Evolutionary conservation across 768 basidiomycete species (phyloP), one percentile per base, ranked within the genome.

Genomic region (Serendipita sp.): DNA sequence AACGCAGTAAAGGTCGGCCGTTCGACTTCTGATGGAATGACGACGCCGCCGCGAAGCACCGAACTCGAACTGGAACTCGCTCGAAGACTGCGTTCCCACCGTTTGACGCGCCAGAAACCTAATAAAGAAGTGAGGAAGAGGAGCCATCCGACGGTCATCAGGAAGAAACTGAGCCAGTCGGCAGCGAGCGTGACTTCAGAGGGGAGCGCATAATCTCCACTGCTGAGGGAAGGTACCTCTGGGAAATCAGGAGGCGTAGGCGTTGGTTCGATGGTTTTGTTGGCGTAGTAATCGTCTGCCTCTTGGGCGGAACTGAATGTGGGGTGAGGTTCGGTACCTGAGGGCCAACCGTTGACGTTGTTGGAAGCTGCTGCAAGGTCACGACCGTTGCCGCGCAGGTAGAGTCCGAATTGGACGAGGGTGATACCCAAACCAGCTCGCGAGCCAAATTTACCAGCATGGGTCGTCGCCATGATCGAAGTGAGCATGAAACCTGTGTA

Each of bases 111-210:
- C 82, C 85, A 86, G 74, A 81, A 96, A 8, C 87, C 84, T 34
- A 92, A 82, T 63, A 88, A 64, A 40, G 89, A 91, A 0, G 91
- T 87, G 37, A 96, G 77, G 36, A 97, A 77, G 27, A 97, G 77
- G 79, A 95, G 92, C 93, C 93, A 96, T 11, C 91, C 94, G 50
- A 93, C 69, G 0, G 87, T 89, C 88, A 98, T 95, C 71, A 97
- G 80, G 63, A 94, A 73, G 75, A 96, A 92, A 1, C 91, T 85
- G 48, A 97, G 73, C 91, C 91, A 96, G 66, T 95, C 92, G 67
- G 80, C 83, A 4, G 90, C 84, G 37, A 46, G 43, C 53, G 45
- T 65, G 27, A 62, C 43, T 10, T 33, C 45, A 6, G 63, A 40
- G 27, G 66, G 27, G 23, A 62, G 45, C 23, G 64, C 48, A 44